These are phyloP conservation scores for Stereocaulon alpinum DNA, from an alignment of 495 filamentous ascomycete genomes.

Conservation along the genomic window DNA sequence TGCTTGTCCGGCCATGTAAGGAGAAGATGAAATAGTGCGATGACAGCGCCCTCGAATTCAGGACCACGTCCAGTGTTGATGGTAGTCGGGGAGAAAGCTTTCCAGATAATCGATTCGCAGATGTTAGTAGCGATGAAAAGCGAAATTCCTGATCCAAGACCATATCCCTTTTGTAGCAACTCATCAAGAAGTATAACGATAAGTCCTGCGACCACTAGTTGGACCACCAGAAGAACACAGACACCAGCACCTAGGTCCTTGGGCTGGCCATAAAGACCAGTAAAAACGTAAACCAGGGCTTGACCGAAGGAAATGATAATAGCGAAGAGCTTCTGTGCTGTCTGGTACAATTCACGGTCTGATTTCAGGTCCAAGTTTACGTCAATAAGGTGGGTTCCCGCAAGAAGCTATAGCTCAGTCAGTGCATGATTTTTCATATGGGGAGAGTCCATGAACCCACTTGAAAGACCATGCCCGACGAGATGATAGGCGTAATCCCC, in stretches of 20 bases:
- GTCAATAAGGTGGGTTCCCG: slow-evolving; percentile 98
- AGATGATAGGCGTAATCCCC: slow-evolving; percentile 98
- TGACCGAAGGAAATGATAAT: slow-evolving; percentile 97
- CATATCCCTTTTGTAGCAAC: slow-evolving; percentile 98
- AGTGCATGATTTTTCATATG: slow-evolving; percentile 18
- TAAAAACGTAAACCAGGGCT: slow-evolving; percentile 82
- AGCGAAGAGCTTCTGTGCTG: slow-evolving; percentile 98
- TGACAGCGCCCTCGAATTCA: slow-evolving; percentile 98
- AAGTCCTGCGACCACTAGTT: slow-evolving; percentile 91
- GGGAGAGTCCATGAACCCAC: slow-evolving; percentile 27
- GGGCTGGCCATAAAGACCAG: slow-evolving; percentile 93
- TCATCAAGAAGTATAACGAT: slow-evolving; percentile 99
- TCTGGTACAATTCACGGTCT: slow-evolving; percentile 99
- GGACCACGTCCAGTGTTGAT: slow-evolving; percentile 99
- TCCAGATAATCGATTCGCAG: slow-evolving; percentile 99
- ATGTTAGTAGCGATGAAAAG: slow-evolving; percentile 99
- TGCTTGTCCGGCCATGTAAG: slow-evolving; percentile 99
- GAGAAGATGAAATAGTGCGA: slow-evolving; percentile 95
- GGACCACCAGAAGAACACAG: slow-evolving; percentile 92
- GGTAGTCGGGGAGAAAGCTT: slow-evolving; percentile 96
- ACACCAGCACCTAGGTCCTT: slow-evolving; percentile 95
- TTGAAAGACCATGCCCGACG: slow-evolving; percentile 99
- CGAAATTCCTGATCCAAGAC: slow-evolving; percentile 80
- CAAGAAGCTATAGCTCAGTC: slow-evolving; percentile 54
- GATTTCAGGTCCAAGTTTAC: slow-evolving; percentile 99